A percentile compares a stretch with the other conserved stretches of the same genome.
phyloP scores from a whole-genome alignment of 208 protist genomes.

The Crithidia brevicula region DNA sequence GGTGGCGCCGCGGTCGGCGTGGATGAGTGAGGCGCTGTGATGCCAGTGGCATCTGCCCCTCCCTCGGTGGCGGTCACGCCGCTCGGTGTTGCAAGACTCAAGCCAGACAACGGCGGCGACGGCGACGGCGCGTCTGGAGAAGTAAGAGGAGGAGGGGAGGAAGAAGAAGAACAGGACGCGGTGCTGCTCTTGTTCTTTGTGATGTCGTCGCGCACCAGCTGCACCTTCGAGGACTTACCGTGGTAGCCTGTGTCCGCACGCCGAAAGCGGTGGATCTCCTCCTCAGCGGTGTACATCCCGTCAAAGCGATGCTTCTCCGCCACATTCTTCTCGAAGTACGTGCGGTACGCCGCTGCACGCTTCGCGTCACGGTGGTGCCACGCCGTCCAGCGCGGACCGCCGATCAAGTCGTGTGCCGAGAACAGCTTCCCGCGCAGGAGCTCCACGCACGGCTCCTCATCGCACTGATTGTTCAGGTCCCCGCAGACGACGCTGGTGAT shows the following conservation, averaged over 20 bases:
- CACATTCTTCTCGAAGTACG: slow-evolving; percentile 50
- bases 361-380: slow-evolving; percentile 66
- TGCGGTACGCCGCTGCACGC: slow-evolving; percentile 29
- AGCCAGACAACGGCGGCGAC: too few relatives aligned
- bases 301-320: slow-evolving; percentile 40
- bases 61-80: too few relatives aligned
- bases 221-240: slow-evolving; percentile 35
- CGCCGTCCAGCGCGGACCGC: slow-evolving; percentile 81
- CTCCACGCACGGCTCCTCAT: slow-evolving; percentile 83
- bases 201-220: slow-evolving; percentile 37
- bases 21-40: too few relatives aligned
- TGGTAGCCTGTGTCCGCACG: slow-evolving; percentile 29
- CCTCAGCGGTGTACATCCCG: slow-evolving; percentile 36
- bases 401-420: slow-evolving; percentile 84
- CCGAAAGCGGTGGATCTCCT: slow-evolving; percentile 45
- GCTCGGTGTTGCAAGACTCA: too few relatives aligned
- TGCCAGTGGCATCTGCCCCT: too few relatives aligned
- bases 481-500: slow-evolving; percentile 68
- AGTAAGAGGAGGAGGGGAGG: not conserved
- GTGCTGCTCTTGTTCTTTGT: not conserved
- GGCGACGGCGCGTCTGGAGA: too few relatives aligned
- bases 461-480: slow-evolving; percentile 76
- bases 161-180: too few relatives aligned
- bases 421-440: slow-evolving; percentile 69
- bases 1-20: not conserved